phyloP scores from a whole-genome alignment of 176 grass and related monocot genomes.

The Aegilops umbellulata region DNA sequence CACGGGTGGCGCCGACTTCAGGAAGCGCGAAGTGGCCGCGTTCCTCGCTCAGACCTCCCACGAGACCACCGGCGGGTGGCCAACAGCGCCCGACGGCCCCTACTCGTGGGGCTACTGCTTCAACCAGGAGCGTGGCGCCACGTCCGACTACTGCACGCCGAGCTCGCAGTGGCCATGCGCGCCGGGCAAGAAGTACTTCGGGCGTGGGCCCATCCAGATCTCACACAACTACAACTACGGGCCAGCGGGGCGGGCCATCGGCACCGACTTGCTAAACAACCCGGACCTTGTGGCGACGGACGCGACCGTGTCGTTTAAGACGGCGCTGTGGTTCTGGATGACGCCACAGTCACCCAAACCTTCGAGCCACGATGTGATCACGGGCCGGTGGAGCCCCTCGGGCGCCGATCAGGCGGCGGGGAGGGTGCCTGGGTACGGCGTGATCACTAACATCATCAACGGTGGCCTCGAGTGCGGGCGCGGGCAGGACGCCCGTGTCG shows the following conservation, averaged over 20 bases:
- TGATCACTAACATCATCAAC: constrained; percentile 69
- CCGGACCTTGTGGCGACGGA: background rate
- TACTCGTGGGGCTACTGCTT: constrained; percentile 48
- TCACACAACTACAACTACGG: constrained; percentile 65
- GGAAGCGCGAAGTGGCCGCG: constrained; percentile 31
- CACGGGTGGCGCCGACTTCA: too few species aligned
- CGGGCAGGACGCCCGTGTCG: background rate
- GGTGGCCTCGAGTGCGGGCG: constrained; percentile 44
- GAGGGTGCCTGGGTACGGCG: constrained; percentile 35
- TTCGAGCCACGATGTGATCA: constrained; percentile 50
- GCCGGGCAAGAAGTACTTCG: constrained; percentile 39
- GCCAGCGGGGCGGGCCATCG: constrained; percentile 25
- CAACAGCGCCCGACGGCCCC: constrained; percentile 26
- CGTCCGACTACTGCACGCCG: constrained; percentile 28
- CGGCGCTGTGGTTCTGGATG: constrained; percentile 70
- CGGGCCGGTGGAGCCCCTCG: constrained; percentile 24
- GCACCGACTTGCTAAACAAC: background rate
- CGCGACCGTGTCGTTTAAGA: constrained; percentile 39
- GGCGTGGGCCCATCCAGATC: constrained; percentile 58
- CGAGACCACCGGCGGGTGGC: constrained; percentile 55
- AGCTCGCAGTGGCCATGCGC: constrained; percentile 39
- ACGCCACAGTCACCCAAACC: constrained; percentile 31
- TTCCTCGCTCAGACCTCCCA: constrained; percentile 67
- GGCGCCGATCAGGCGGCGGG: background rate
- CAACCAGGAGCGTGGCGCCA: constrained; percentile 7